Percentiles rank a stretch among this genome's conserved stretches.
Evolutionary conservation across 129 eudicot genomes (phyloP).

Genomic region (Daucus carota): DH1_v3.0 NC_030381.2:1782501-1783000

Average conservation of each 20-base stretch:
- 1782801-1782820: constrained; percentile 52
- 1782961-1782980: constrained; percentile 40
- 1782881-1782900: too few species aligned
- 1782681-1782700: too few species aligned
- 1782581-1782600: constrained; percentile 88
- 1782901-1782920: too few species aligned
- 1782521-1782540: constrained; percentile 87
- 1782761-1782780: constrained; percentile 64
- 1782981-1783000: constrained; percentile 98
- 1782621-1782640: constrained; percentile 23
- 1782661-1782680: neutral
- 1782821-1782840: constrained; percentile 84
- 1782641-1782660: neutral
- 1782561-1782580: constrained; percentile 89
- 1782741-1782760: constrained; percentile 84
- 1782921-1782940: neutral
- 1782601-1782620: constrained; percentile 89
- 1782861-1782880: too few species aligned
- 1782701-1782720: constrained; percentile 38
- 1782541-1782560: constrained; percentile 98
- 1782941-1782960: neutral
- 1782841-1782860: constrained; percentile 19
- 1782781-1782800: constrained; percentile 55
- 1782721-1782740: constrained; percentile 83
- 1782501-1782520: constrained; percentile 89